phyloP scores from a whole-genome alignment of 2,329 filamentous ascomycete species.

The Diaporthe caulivora region DNA sequence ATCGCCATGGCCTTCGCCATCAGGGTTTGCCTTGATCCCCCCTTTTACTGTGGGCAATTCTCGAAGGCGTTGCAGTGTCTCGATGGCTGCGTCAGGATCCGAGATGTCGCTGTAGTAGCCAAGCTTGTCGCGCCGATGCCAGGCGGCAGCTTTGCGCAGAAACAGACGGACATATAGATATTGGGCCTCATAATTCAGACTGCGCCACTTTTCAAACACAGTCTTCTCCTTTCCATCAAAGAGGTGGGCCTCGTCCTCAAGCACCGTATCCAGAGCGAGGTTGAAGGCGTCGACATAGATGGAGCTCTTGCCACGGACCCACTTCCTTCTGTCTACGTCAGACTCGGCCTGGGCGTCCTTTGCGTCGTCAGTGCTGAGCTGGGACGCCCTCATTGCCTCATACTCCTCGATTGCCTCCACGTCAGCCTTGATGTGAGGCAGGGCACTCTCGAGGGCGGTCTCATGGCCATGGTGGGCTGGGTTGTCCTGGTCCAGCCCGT shows the following conservation, averaged over 20 bases:
- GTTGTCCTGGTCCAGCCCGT: conserved; percentile 40
- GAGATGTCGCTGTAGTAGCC: conserved; percentile 87
- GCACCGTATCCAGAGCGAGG: conserved; percentile 87
- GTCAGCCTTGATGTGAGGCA: conserved; percentile 76
- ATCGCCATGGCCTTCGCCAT: conserved; percentile 38
- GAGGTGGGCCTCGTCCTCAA: conserved; percentile 88
- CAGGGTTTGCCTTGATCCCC: neutral
- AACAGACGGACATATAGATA: conserved; percentile 97
- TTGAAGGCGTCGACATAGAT: conserved; percentile 99
- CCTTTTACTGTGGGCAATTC: conserved; percentile 52
- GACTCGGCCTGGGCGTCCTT: conserved; percentile 58
- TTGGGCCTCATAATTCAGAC: conserved; percentile 84
- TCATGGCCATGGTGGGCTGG: conserved; percentile 43
- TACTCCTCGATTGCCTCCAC: conserved; percentile 84
- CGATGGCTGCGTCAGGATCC: conserved; percentile 76
- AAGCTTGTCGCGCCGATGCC: conserved; percentile 85
- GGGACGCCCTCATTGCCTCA: conserved; percentile 74
- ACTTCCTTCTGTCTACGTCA: conserved; percentile 64
- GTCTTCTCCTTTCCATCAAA: conserved; percentile 84
- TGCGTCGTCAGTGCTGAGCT: conserved; percentile 53
- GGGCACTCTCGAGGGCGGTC: conserved; percentile 78
- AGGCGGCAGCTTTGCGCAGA: conserved; percentile 88
- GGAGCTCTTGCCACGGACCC: conserved; percentile 84
- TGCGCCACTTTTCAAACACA: conserved; percentile 82
- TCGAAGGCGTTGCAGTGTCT: conserved; percentile 70